Evolutionary conservation across 1,284 basidiomycete species (phyloP).

Genomic region (Rhodotorula sp.): DNA sequence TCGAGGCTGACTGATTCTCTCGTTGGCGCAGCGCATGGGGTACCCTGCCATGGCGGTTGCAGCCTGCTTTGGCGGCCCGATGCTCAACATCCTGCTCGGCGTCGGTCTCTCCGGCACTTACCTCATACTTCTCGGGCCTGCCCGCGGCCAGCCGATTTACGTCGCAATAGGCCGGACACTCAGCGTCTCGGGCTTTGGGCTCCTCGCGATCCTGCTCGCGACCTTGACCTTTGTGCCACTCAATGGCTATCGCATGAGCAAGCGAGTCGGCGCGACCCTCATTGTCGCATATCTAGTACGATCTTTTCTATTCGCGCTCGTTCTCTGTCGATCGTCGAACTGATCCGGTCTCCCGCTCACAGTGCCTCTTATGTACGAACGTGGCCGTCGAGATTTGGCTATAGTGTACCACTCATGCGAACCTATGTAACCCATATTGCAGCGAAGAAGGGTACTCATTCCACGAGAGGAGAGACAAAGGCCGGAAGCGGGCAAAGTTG

Average conservation of each 20-base stretch:
- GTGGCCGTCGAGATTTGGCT: conserved; percentile 30
- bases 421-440: not conserved
- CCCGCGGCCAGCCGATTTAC: conserved; percentile 55
- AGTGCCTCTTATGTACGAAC: conserved; percentile 27
- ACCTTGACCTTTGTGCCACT: conserved; percentile 82
- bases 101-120: conserved; percentile 42
- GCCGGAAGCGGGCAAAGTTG: not conserved
- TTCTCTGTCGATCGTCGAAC: conserved; percentile 6
- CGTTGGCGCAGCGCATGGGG: conserved; percentile 36
- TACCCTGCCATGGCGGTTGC: conserved; percentile 77
- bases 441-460: not conserved
- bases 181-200: conserved; percentile 73
- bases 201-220: conserved; percentile 67
- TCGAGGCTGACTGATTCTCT: not conserved
- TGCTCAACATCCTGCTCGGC: conserved; percentile 94
- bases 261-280: conserved; percentile 74
- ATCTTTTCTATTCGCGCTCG: not conserved
- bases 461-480: not conserved
- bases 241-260: conserved; percentile 75
- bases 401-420: not conserved
- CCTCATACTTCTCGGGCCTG: conserved; percentile 42
- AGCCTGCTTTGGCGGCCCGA: conserved; percentile 88
- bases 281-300: conserved; percentile 64
- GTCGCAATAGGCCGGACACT: conserved; percentile 79
- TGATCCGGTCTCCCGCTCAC: conserved; percentile 48